These are phyloP conservation scores for Hypoxylon sp. DNA, from an alignment of 2,329 filamentous ascomycete species.

Conservation along the genomic window DNA sequence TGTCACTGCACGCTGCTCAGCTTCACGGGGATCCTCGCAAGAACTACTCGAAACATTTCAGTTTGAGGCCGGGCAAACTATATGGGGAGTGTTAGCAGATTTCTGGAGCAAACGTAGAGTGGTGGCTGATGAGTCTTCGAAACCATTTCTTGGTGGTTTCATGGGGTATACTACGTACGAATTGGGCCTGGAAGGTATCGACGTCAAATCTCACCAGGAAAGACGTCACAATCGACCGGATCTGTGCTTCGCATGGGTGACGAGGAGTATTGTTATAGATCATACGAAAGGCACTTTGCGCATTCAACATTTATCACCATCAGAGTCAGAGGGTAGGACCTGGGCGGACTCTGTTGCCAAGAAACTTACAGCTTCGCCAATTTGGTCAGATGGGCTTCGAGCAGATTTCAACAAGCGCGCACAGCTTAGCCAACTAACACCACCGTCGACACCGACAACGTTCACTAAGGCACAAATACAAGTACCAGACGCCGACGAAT, in stretches of 20 bases:
- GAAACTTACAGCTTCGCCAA: slow-evolving; percentile 53
- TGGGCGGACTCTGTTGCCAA: slow-evolving; percentile 63
- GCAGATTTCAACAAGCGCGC: slow-evolving; percentile 41
- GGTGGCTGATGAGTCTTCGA: slow-evolving; percentile 43
- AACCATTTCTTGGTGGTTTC: slow-evolving; percentile 84
- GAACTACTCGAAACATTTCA: slow-evolving; percentile 50
- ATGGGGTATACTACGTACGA: slow-evolving; percentile 91
- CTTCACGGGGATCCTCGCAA: slow-evolving; percentile 26
- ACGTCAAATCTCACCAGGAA: slow-evolving; percentile 58
- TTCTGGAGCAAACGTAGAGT: slow-evolving; percentile 58
- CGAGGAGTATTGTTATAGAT: slow-evolving; percentile 83
- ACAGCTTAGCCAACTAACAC: slow-evolving; percentile 48
- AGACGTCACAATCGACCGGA: slow-evolving; percentile 70
- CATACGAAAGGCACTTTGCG: slow-evolving; percentile 73
- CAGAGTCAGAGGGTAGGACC: slow-evolving; percentile 53
- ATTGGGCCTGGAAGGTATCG: slow-evolving; percentile 76
- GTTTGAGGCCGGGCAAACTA: slow-evolving; percentile 52
- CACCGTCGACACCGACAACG: slow-evolving; percentile 50
- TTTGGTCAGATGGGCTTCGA: slow-evolving; percentile 54
- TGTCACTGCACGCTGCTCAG: slow-evolving; percentile 53
- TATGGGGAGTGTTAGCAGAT: slow-evolving; percentile 68
- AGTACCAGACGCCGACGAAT: slow-evolving; percentile 64
- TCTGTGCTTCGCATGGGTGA: slow-evolving; percentile 81
- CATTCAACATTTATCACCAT: slow-evolving; percentile 74
- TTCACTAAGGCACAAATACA: slow-evolving; percentile 52